Evolutionary conservation across 2,329 filamentous ascomycete species (phyloP), one percentile per base, ranked within the genome.

Genomic region (Fusarium ambrosium): DNA sequence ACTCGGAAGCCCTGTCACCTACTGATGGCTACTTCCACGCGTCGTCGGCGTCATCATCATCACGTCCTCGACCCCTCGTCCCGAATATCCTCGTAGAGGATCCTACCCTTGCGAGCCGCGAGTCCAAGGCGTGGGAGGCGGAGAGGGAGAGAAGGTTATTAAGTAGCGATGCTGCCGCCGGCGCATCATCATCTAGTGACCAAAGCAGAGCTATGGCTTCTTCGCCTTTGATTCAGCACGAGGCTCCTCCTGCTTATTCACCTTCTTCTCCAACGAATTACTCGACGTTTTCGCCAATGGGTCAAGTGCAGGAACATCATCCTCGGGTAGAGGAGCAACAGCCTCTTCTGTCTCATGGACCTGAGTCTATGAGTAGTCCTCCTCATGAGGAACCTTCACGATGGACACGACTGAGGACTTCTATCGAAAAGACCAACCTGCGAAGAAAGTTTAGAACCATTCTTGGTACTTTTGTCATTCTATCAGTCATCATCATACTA

Each of bases 21-120:
- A 85, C 86, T n/a, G 86, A 89, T 70, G 87, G 87, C 39, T 88
- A 88, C 83, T 89, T 89, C 78, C 82, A 83, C 75, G 81, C 82
- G 78, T 84, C 84, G 66, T 67, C 71, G 68, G 70, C 74, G 66
- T 68, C 73, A 79, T 67, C 74, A 71, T 68, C 73, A 79, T 67
- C 74, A 71, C 65, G 72, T 68, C 65, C 78, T 73, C 60, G 76
- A 13, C 87, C 86, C 45, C 80, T 79, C 66, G 84, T 89, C 16
- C 87, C 87, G 48, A 85, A 88, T 78, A 80, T 88, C 62, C 81
- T 87, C 69, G 85, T 89, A 64, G 81, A 84, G 71, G 87, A 89
- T 70, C 87, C 87, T 56, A 87, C 84, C 55, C 79, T 87, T 62
- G 79, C 62, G 78, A 80, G 71, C 78, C 82, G 71, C 62, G 81